Evolutionary conservation across 2,329 filamentous ascomycete genomes (phyloP).

Genomic region (Ascosphaera apis): DNA sequence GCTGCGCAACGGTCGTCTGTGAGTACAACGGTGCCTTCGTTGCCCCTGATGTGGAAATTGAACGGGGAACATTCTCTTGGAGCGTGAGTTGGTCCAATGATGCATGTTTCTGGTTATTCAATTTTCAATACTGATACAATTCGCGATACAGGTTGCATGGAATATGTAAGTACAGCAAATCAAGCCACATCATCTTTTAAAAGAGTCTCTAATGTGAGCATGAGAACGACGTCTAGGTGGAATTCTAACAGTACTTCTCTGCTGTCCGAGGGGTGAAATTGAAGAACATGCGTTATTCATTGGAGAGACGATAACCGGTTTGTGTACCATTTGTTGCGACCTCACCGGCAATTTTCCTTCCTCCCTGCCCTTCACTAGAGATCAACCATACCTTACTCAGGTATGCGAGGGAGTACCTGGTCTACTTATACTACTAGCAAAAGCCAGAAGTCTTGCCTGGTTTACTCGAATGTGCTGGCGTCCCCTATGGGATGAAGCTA

Average conservation of each 20-base stretch:
- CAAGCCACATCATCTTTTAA: background rate
- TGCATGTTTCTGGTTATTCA: constrained; percentile 5
- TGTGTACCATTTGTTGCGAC: constrained; percentile 15
- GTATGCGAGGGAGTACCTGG: background rate
- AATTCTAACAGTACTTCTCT: constrained; percentile 15
- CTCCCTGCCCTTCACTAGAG: constrained; percentile 9
- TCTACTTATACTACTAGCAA: constrained; percentile 13
- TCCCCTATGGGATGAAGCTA: constrained; percentile 17
- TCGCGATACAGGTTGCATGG: constrained; percentile 7
- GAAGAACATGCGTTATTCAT: constrained; percentile 9
- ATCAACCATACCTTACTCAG: background rate
- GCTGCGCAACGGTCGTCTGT: constrained; percentile 4
- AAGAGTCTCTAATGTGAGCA: background rate
- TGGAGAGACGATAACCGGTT: constrained; percentile 14
- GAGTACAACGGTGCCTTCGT: constrained; percentile 11
- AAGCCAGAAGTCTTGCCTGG: constrained; percentile 11
- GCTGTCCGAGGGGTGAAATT: constrained; percentile 13
- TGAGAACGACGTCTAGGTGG: constrained; percentile 10
- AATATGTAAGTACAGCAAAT: constrained; percentile 5
- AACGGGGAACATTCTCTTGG: constrained; percentile 16
- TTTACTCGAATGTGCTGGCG: constrained; percentile 13
- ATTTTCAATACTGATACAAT: background rate
- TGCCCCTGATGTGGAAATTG: constrained; percentile 21
- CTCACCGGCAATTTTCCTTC: constrained; percentile 18
- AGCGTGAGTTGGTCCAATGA: constrained; percentile 14